phyloP scores from a whole-genome alignment of 1,139 yeast species.

The Blastobotrys apis region DNA sequence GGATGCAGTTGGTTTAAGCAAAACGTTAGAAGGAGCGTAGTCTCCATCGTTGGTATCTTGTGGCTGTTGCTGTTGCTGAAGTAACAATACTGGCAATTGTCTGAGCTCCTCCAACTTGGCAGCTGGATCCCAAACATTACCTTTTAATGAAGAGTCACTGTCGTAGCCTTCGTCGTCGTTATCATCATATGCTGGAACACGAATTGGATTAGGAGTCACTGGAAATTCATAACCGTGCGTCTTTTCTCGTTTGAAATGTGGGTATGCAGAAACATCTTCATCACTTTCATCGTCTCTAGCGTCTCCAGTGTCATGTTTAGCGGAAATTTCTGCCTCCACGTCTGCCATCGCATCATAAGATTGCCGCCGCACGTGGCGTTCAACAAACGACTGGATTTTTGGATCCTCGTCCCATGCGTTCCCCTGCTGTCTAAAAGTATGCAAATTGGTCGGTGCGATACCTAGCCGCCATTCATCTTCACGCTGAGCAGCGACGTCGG shows the following conservation, averaged over 20 bases:
- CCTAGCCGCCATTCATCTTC: conserved; percentile 10
- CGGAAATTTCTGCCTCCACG: not conserved
- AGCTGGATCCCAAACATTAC: conserved; percentile 25
- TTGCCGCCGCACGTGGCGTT: conserved; percentile 7
- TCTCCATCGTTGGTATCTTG: not conserved
- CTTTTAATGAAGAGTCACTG: conserved; percentile 11
- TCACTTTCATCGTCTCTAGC: not conserved
- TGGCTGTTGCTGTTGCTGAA: conserved; percentile 12
- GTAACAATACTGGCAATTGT: conserved; percentile 22
- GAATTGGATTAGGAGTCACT: conserved; percentile 15
- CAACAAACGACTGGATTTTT: conserved; percentile 9
- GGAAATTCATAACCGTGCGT: conserved; percentile 16
- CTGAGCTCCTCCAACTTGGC: conserved; percentile 27
- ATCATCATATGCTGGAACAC: not conserved
- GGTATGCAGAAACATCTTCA: not conserved
- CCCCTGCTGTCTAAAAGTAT: conserved; percentile 7
- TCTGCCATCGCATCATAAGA: conserved; percentile 1
- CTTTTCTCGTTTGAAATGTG: not conserved
- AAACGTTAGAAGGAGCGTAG: too few species aligned
- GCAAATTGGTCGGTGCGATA: conserved; percentile 3
- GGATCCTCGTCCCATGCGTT: conserved; percentile 16
- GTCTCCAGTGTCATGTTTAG: not conserved
- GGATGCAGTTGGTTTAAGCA: too few species aligned
- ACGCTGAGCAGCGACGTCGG: conserved; percentile 5
- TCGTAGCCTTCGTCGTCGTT: conserved; percentile 10